A percentile compares a stretch with the other conserved stretches of the same genome.
phyloP scores from a whole-genome alignment of 768 basidiomycete genomes.

The Trametes cingulata region DNA sequence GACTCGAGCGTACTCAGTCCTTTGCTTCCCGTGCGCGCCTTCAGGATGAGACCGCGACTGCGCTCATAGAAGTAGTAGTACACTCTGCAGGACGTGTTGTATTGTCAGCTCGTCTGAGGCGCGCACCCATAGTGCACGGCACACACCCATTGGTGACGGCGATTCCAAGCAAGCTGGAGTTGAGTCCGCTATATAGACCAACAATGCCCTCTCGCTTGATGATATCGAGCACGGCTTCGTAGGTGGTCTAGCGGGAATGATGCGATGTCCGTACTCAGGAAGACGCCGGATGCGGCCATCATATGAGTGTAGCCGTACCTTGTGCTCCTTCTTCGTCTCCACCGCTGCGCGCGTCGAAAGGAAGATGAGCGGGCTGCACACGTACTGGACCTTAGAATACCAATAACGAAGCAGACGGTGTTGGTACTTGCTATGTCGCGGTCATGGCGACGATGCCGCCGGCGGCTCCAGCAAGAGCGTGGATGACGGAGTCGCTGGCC shows the following conservation, averaged over 20 bases:
- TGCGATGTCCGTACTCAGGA: constrained; percentile 9
- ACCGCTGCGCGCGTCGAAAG: constrained; percentile 93
- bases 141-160: constrained; percentile 88
- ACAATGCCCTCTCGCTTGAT: constrained; percentile 81
- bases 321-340: constrained; percentile 74
- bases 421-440: constrained; percentile 70
- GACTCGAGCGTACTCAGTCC: constrained; percentile 85
- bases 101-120: no score
- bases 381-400: background rate
- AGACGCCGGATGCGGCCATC: background rate
- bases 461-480: constrained; percentile 85
- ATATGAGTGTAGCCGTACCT: constrained; percentile 46
- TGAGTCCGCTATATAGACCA: constrained; percentile 86
- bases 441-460: constrained; percentile 92
- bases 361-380: constrained; percentile 80
- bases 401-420: no score
- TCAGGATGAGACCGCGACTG: constrained; percentile 55
- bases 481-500: constrained; percentile 72
- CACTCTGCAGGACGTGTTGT: constrained; percentile 47
- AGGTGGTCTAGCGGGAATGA: constrained; percentile 50
- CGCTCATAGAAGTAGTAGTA: constrained; percentile 94
- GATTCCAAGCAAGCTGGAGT: constrained; percentile 84
- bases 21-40: constrained; percentile 56
- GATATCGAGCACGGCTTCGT: constrained; percentile 69
- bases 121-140: background rate